phyloP scores from a whole-genome alignment of 2,329 filamentous ascomycete genomes.

The Anthostomella pinea region DNA sequence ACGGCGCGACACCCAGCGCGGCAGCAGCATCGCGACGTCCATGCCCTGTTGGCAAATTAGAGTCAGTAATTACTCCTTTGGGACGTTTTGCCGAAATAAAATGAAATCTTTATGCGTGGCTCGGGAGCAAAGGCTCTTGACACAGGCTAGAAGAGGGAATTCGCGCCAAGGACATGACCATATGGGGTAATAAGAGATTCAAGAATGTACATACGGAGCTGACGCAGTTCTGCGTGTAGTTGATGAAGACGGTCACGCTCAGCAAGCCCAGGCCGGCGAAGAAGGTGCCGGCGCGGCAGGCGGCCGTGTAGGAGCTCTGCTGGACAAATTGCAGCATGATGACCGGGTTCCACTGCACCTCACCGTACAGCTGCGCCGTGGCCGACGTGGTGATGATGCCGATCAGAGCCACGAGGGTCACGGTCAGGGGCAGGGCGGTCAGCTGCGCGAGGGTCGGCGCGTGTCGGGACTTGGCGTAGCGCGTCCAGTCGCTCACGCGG shows the following conservation, averaged over 20 bases:
- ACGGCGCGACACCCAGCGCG: constrained; percentile 11
- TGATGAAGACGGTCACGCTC: constrained; percentile 13
- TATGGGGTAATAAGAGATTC: too few relatives aligned
- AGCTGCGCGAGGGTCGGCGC: constrained; percentile 13
- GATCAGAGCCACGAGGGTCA: constrained; percentile 11
- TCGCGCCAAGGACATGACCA: too few relatives aligned
- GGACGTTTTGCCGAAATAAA: too few relatives aligned
- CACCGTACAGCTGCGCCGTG: constrained; percentile 7
- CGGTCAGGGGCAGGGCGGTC: constrained; percentile 12
- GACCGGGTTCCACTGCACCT: constrained; percentile 14
- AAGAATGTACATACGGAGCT: too few relatives aligned
- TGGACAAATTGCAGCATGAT: constrained; percentile 13
- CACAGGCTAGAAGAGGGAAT: too few relatives aligned
- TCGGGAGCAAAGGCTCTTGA: too few relatives aligned
- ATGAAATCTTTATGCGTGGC: too few relatives aligned
- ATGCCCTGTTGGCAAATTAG: too few relatives aligned
- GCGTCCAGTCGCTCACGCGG: constrained; percentile 12
- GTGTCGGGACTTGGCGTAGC: constrained; percentile 11
- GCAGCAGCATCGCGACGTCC: constrained; percentile 16
- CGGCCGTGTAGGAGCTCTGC: constrained; percentile 6
- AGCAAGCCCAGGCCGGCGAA: constrained; percentile 15
- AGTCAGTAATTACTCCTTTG: too few relatives aligned
- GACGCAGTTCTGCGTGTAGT: constrained; percentile 18
- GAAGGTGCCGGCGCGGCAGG: constrained; percentile 13
- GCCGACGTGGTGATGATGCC: constrained; percentile 15